These are phyloP conservation scores for Hypoxylon sp. DNA, from an alignment of 2,329 filamentous ascomycete genomes.

Conservation along the genomic window DNA sequence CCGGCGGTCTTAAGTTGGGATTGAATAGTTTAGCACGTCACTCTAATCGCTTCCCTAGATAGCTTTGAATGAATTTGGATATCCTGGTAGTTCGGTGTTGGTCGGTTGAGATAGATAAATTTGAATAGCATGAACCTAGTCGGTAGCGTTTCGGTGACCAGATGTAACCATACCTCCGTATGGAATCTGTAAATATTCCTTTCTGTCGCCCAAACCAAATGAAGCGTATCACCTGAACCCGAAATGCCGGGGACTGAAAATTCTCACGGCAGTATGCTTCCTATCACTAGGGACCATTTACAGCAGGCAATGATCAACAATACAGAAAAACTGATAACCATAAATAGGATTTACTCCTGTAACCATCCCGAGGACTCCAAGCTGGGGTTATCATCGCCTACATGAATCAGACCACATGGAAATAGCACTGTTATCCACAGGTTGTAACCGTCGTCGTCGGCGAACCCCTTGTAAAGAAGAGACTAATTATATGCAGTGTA, in stretches of 20 bases:
- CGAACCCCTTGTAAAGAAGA: not conserved
- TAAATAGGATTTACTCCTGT: not conserved
- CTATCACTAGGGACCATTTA: constrained; percentile 6
- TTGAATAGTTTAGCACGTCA: constrained; percentile 11
- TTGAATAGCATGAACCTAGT: not conserved
- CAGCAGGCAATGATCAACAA: constrained; percentile 15
- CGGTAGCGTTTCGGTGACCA: constrained; percentile 7
- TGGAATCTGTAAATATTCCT: not conserved
- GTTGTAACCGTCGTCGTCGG: not conserved
- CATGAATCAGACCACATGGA: not conserved
- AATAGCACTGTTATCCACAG: not conserved
- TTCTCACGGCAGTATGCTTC: constrained; percentile 18
- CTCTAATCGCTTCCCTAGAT: not conserved
- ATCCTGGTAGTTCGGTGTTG: constrained; percentile 2
- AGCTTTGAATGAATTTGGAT: constrained; percentile 2
- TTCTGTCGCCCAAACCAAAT: not conserved
- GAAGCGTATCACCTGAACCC: not conserved
- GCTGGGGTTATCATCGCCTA: not conserved
- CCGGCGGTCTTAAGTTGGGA: constrained; percentile 4
- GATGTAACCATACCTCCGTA: constrained; percentile 5
- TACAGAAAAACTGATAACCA: constrained; percentile 2
- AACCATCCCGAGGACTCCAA: not conserved
- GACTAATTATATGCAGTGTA: not conserved
- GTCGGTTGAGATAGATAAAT: not conserved
- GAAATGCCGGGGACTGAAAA: not conserved